phyloP scores from a whole-genome alignment of 2,329 filamentous ascomycete species.

The Penicillium sp. region DNA sequence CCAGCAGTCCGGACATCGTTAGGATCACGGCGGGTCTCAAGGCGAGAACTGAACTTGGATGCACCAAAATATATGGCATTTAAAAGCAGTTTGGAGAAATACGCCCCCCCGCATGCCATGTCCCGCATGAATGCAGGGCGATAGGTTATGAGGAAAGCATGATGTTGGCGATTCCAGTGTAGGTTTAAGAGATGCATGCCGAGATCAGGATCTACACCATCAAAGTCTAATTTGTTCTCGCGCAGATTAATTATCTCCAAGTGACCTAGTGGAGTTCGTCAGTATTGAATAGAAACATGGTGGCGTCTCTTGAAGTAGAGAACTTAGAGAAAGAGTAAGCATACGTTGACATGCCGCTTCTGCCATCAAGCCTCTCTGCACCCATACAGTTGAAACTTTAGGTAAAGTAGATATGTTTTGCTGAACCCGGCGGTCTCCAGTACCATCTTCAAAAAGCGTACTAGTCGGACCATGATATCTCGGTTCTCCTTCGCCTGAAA shows the following conservation, averaged over 20 bases:
- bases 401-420: constrained; percentile 14
- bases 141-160: constrained; percentile 48
- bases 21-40: constrained; percentile 44
- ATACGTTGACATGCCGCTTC: constrained; percentile 45
- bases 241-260: constrained; percentile 47
- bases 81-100: constrained; percentile 51
- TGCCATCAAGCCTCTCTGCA: constrained; percentile 45
- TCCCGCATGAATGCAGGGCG: constrained; percentile 52
- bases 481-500: constrained; percentile 39
- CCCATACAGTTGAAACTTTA: constrained; percentile 17
- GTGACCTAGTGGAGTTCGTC: constrained; percentile 31
- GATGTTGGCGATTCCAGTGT: constrained; percentile 54
- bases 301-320: neutral
- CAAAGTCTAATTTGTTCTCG: constrained; percentile 50
- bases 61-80: constrained; percentile 50
- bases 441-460: constrained; percentile 44
- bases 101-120: constrained; percentile 46
- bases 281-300: neutral
- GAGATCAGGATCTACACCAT: constrained; percentile 51
- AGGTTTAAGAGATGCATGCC: constrained; percentile 50
- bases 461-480: constrained; percentile 51
- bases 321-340: neutral
- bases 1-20: constrained; percentile 48
- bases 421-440: constrained; percentile 14
- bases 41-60: constrained; percentile 45